Conservation (phyloP, 495 filamentous ascomycete species). For the Xylaria longipes region DNA sequence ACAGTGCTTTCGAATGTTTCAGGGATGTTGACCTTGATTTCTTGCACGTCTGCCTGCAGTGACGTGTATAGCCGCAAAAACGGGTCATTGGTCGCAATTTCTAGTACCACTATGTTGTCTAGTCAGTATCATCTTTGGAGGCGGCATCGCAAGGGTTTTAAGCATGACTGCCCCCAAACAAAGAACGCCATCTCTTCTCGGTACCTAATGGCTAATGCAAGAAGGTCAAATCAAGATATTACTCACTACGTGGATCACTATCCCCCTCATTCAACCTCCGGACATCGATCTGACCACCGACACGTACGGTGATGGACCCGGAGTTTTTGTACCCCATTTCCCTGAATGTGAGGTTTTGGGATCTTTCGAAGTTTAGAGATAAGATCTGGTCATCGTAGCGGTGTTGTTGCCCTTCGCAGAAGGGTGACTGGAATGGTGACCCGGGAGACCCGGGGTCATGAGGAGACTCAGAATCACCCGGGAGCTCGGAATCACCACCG, state of each 20-base stretch:
- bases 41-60: slow-evolving; percentile 39
- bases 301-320: slow-evolving; percentile 33
- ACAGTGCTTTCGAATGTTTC: slow-evolving; percentile 35
- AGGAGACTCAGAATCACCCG: not conserved
- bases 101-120: slow-evolving; percentile 36
- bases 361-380: slow-evolving; percentile 37
- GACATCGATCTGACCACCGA: slow-evolving; percentile 49
- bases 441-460: slow-evolving; percentile 21
- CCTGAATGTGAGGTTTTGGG: slow-evolving; percentile 40
- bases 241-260: slow-evolving; percentile 34
- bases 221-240: not conserved
- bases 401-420: slow-evolving; percentile 41
- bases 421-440: slow-evolving; percentile 29
- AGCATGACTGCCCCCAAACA: not conserved
- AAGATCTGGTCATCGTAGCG: slow-evolving; percentile 40
- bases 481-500: not conserved
- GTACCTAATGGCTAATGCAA: not conserved
- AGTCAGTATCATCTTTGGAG: not conserved
- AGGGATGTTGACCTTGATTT: slow-evolving; percentile 43
- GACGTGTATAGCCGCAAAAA: slow-evolving; percentile 37
- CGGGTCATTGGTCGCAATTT: slow-evolving; percentile 48
- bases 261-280: slow-evolving; percentile 38
- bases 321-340: slow-evolving; percentile 28
- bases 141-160: not conserved
- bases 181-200: not conserved